Percentiles rank a stretch among this genome's conserved stretches.
Evolutionary conservation across 2,329 filamentous ascomycete genomes (phyloP).

Genomic region (Biscogniauxia mediterranea): DNA sequence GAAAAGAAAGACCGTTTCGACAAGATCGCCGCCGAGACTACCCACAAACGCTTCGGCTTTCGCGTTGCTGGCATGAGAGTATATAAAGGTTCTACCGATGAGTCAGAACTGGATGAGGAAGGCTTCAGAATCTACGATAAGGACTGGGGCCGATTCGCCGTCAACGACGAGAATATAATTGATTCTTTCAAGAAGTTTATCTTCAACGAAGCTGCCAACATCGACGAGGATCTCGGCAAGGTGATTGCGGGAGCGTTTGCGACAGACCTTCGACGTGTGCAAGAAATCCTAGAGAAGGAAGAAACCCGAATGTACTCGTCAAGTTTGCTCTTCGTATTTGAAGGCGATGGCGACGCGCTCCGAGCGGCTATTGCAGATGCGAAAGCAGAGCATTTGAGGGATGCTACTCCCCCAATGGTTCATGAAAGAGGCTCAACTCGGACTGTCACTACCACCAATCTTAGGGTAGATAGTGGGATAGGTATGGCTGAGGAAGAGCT

Average conservation of each 20-base stretch:
- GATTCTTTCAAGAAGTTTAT: conserved; percentile 56
- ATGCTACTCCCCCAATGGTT: conserved; percentile 38
- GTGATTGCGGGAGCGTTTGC: conserved; percentile 54
- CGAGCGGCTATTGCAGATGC: conserved; percentile 53
- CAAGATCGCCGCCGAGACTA: conserved; percentile 57
- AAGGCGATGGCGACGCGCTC: conserved; percentile 59
- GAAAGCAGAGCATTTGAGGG: conserved; percentile 50
- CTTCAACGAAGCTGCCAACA: conserved; percentile 56
- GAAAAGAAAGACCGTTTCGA: conserved; percentile 62
- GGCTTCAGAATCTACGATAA: conserved; percentile 62
- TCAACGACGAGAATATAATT: conserved; percentile 54
- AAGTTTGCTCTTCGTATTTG: conserved; percentile 62
- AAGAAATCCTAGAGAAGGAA: conserved; percentile 51
- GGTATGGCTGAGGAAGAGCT: conserved; percentile 47
- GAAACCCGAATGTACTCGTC: conserved; percentile 65
- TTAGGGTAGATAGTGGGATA: conserved; percentile 57
- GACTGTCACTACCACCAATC: conserved; percentile 31
- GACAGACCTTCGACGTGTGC: conserved; percentile 51
- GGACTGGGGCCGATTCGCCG: conserved; percentile 55
- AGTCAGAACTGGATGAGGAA: conserved; percentile 50
- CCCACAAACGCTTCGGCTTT: conserved; percentile 59
- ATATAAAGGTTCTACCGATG: conserved; percentile 55
- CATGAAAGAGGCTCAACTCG: conserved; percentile 24
- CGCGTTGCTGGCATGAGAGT: conserved; percentile 65
- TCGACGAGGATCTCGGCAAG: conserved; percentile 57